Percentiles rank a stretch among this genome's conserved stretches.
These are phyloP conservation scores for Euphorbia pulcherrima DNA, from an alignment of 345 rosid species.

Conservation along the genomic window DNA sequence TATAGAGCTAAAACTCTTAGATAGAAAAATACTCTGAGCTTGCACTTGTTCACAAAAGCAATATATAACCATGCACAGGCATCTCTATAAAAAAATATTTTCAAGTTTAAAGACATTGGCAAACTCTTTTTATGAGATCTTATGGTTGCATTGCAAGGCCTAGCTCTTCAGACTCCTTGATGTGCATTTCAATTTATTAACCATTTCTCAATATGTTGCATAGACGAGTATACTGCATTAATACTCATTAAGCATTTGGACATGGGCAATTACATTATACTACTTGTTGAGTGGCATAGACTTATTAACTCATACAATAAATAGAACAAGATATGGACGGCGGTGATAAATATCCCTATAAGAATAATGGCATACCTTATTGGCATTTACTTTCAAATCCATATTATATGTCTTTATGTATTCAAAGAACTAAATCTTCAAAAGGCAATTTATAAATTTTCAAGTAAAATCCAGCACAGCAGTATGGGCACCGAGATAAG, in stretches of 20 bases:
- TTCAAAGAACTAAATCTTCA: neutral
- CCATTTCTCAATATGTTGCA: too few relatives aligned
- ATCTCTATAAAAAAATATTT: neutral
- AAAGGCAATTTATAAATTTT: neutral
- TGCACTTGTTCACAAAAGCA: neutral
- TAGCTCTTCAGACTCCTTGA: constrained; percentile 77
- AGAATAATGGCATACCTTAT: neutral
- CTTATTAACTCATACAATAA: neutral
- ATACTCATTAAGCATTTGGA: neutral
- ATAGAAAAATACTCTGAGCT: neutral
- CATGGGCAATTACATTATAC: neutral
- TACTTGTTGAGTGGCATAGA: neutral
- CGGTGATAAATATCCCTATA: neutral
- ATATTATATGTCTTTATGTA: neutral
- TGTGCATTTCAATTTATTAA: constrained; percentile 31
- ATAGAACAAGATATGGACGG: neutral
- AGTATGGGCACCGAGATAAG: constrained; percentile 83
- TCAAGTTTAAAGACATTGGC: constrained; percentile 7
- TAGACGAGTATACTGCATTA: neutral
- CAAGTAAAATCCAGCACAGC: constrained; percentile 32
- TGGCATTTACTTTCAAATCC: neutral
- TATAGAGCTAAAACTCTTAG: neutral
- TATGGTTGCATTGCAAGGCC: constrained; percentile 80
- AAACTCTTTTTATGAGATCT: constrained; percentile 74
- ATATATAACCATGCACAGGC: too few relatives aligned